These are phyloP conservation scores for Fusarium globosum DNA, from an alignment of 2,329 filamentous ascomycete genomes.

Conservation along the genomic window DNA sequence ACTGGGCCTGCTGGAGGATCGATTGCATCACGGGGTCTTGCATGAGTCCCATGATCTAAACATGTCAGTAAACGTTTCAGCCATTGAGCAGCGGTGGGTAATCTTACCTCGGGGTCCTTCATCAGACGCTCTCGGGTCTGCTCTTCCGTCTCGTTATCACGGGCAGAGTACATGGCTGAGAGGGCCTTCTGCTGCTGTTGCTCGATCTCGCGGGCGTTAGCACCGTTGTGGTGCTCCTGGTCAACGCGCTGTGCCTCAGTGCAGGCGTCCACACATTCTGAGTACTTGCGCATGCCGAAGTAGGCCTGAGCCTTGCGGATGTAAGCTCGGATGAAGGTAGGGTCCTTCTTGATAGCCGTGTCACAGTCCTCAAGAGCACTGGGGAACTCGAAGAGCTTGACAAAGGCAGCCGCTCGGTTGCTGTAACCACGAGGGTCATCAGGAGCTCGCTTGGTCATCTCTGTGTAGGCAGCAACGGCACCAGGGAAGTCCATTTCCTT, in stretches of 20 bases:
- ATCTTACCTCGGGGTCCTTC: constrained; percentile 86
- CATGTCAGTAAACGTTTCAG: constrained; percentile 43
- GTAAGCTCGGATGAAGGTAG: constrained; percentile 94
- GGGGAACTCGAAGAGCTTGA: constrained; percentile 97
- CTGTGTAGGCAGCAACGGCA: constrained; percentile 91
- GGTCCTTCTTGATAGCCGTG: constrained; percentile 88
- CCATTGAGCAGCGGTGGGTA: not conserved
- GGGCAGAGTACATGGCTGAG: constrained; percentile 86
- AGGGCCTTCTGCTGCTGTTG: constrained; percentile 94
- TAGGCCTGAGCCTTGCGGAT: constrained; percentile 96
- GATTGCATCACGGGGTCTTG: constrained; percentile 98
- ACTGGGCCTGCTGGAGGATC: constrained; percentile 96
- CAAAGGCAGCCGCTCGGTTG: constrained; percentile 95
- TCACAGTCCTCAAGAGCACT: constrained; percentile 94
- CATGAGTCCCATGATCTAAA: constrained; percentile 85
- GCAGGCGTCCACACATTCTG: constrained; percentile 90
- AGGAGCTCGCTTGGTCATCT: constrained; percentile 97
- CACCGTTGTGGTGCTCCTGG: constrained; percentile 72
- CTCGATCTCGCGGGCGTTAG: constrained; percentile 91
- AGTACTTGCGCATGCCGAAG: constrained; percentile 98
- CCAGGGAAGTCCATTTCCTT: constrained; percentile 96
- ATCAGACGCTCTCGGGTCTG: constrained; percentile 92
- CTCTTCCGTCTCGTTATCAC: constrained; percentile 95
- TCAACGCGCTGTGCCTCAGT: constrained; percentile 83
- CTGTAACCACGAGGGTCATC: constrained; percentile 94